Evolutionary conservation across 2,329 filamentous ascomycete species (phyloP).

Genomic region (Cytospora chrysosperma): DNA sequence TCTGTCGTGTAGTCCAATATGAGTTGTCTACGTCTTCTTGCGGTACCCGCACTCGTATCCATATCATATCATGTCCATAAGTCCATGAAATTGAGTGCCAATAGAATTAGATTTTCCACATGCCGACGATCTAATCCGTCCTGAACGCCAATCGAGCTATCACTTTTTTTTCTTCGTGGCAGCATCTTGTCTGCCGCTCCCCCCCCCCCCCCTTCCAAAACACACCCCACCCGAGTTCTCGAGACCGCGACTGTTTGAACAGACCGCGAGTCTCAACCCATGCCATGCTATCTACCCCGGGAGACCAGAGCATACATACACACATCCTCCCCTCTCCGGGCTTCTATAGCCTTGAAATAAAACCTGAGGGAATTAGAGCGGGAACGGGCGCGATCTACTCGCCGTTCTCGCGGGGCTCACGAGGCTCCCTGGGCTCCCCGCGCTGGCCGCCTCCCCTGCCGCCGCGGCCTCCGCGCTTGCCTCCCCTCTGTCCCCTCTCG

Average conservation of each 20-base stretch:
- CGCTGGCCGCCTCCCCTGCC: slow-evolving; percentile 51
- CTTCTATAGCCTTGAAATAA: neutral
- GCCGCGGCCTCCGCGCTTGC: slow-evolving; percentile 37
- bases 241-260: neutral
- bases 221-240: too few relatives aligned
- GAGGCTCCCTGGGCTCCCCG: slow-evolving; percentile 49
- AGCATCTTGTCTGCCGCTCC: slow-evolving; percentile 8
- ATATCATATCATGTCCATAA: too few relatives aligned
- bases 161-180: slow-evolving; percentile 22
- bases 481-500: slow-evolving; percentile 45
- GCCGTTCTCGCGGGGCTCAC: slow-evolving; percentile 45
- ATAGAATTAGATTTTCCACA: slow-evolving; percentile 22
- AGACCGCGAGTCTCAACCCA: neutral
- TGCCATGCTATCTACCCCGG: neutral
- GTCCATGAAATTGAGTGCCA: slow-evolving; percentile 17
- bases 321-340: neutral
- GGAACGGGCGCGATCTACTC: slow-evolving; percentile 29
- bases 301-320: neutral
- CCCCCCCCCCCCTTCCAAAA: slow-evolving; percentile 16
- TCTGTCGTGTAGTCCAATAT: neutral
- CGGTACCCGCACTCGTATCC: neutral
- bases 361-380: neutral
- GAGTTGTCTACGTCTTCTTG: neutral
- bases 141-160: slow-evolving; percentile 22
- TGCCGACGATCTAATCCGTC: slow-evolving; percentile 21